phyloP scores from a whole-genome alignment of 345 rosid genomes.

The Moricandia arvensis region DNA sequence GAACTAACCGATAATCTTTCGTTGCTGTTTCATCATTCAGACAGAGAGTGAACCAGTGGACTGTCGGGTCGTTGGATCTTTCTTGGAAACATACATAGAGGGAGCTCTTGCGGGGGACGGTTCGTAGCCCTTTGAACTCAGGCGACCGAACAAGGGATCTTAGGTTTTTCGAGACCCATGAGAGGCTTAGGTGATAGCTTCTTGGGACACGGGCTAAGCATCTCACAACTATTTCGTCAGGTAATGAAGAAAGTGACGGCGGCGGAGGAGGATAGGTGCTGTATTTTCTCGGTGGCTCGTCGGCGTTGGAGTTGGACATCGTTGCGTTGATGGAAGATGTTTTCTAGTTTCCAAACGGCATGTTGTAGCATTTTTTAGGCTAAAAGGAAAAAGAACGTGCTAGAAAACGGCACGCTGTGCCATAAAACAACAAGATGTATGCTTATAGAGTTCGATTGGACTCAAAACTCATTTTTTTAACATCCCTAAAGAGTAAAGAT shows the following conservation, averaged over 20 bases:
- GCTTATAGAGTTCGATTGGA: too few relatives aligned
- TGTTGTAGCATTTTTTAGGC: not conserved
- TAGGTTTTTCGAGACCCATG: not conserved
- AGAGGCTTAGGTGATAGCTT: not conserved
- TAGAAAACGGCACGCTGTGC: not conserved
- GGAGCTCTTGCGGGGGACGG: not conserved
- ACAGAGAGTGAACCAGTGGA: not conserved
- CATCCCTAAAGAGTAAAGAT: too few relatives aligned
- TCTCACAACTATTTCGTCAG: not conserved
- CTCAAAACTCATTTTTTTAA: too few relatives aligned
- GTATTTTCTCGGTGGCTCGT: not conserved
- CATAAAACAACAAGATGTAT: too few relatives aligned
- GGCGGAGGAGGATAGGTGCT: not conserved
- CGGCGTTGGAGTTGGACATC: not conserved
- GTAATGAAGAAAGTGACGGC: not conserved
- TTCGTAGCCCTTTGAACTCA: not conserved
- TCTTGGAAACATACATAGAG: not conserved
- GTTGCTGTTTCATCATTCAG: not conserved
- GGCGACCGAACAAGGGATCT: not conserved
- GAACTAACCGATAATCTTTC: not conserved
- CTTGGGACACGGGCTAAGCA: not conserved
- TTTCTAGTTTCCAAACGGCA: too few relatives aligned
- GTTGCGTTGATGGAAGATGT: not conserved
- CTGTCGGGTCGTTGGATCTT: not conserved
- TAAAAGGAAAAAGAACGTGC: not conserved